Evolutionary conservation across 257 asterid species (phyloP), one percentile per base, ranked within the genome.

Genomic region (Nyctanthes arbortristis): DNA sequence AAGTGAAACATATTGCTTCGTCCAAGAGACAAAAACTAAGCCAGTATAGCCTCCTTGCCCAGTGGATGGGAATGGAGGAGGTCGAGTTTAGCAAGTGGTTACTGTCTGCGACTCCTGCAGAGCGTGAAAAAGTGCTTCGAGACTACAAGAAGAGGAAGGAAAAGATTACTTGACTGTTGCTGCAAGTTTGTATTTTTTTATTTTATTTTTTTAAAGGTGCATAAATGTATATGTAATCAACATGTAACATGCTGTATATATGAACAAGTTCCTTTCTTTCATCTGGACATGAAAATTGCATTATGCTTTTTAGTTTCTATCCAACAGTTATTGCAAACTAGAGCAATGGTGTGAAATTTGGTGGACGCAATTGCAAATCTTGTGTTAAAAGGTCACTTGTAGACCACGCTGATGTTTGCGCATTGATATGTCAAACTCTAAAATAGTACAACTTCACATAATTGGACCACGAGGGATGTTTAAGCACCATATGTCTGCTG

Each of bases 61-160:
- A 76, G 78, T 81, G 80, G 66, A 73, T 85, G 90, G 93, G 96
- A 45, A 89, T 85, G 84, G 84, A 83, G 8, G 96, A 89, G 71
- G 85, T 62, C 24, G 80, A 87, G 39, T 77, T 89, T 56, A 87
- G 88, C 72, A 89, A 86, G 76, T 70, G 90, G 84, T 67, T 91
- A 70, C 63, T 80, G 57, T 80, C 81, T 20, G 84, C 88, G 63
- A 77, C 86, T 57, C 84, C 72, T 7, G 69, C 73, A 22, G 74
- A 80, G 31, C 71, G 81, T 29, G 74, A 72, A 56, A 77, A 61
- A 61, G 66, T 79, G 40, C 78, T 81, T 24, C 71, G 45, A 10
- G 77, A 71, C 25, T 78, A 73, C 52, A 68, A 69, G 62, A 82
- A 63, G 67, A 77, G 75, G 28, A 80, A 77, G 73, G 63, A 72